A percentile compares a stretch with the other conserved stretches of the same genome.
phyloP scores from a whole-genome alignment of 768 basidiomycete genomes.

The Amanita phalloides region DNA sequence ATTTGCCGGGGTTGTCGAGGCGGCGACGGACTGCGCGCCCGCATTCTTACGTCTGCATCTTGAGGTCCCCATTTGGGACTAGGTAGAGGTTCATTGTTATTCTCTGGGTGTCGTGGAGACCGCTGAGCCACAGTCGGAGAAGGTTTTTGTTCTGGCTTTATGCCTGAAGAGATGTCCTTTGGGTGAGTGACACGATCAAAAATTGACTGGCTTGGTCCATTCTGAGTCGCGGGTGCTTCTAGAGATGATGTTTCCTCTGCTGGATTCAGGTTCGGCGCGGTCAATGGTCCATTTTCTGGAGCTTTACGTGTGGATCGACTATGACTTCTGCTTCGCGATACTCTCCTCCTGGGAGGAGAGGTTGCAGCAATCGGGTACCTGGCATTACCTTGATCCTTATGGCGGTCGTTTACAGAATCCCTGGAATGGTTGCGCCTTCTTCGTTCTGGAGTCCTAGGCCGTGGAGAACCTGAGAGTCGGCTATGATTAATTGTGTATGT shows the following conservation, averaged over 20 bases:
- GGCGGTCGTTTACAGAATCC: neutral
- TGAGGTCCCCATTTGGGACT: conserved; percentile 11
- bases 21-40: conserved; percentile 13
- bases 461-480: conserved; percentile 3
- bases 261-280: neutral
- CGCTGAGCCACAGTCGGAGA: neutral
- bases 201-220: neutral
- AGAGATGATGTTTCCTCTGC: neutral
- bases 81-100: conserved; percentile 8
- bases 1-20: conserved; percentile 14
- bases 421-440: neutral
- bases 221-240: neutral
- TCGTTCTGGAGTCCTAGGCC: neutral
- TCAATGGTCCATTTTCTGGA: neutral
- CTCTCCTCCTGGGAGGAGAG: neutral
- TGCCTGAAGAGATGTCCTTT: neutral
- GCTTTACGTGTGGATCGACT: neutral
- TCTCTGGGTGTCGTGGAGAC: neutral
- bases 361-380: neutral
- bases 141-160: neutral
- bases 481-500: neutral
- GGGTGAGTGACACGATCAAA: neutral
- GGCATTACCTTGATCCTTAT: neutral
- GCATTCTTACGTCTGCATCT: conserved; percentile 12
- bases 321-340: neutral